Evolutionary conservation across 73 alveolate species (phyloP), one percentile per base, ranked within the genome.

Genomic region (Paramecium octaurelia): DNA sequence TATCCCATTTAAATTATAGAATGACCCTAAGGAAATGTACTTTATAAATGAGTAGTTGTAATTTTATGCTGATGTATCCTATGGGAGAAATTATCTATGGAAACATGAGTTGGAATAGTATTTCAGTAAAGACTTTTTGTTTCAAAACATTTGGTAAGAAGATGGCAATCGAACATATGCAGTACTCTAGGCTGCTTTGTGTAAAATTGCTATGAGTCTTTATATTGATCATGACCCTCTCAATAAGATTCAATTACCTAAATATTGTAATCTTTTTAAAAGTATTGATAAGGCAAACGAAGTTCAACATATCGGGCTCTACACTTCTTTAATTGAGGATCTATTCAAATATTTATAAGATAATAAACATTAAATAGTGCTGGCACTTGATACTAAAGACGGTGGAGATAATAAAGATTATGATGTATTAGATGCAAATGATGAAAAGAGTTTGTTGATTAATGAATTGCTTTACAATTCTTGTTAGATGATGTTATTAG

Each of bases 201-300:
- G 94, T 24, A 46, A 89, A 42, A 77, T 89, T 27, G 94, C 94
- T 18, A 89, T 89, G 94, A 89, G 94, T 50, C 75, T 89, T 24
- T 89, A 89, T 71, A 89, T 89, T 21, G 94, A 89, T 71, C 94
- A 89, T 89, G 80, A 89, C 27, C 94, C 94, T 34, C 75, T 89
- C 2, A 48, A 89, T 70, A 89, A 91, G 42, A 44, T 59, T 0
- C 18, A 36, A 44, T 58, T 89, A 6, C 94, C 94, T 1, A 42
- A 89, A 48, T 89, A 89, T 89, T 89, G 94, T 34, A 68, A 58
- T 70, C 54, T 89, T 2, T 89, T 29, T 73, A 83, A 89, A 43
- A 21, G 58, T 50, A 44, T 89, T 18, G 94, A 83, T 42, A 35
- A 71, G 23, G 29, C 20, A 44, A 48, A 8, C 0, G 34, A 20